These are phyloP conservation scores for Pseudocercospora fijiensis DNA, from an alignment of 2,329 filamentous ascomycete genomes.

Conservation along the genomic window DNA sequence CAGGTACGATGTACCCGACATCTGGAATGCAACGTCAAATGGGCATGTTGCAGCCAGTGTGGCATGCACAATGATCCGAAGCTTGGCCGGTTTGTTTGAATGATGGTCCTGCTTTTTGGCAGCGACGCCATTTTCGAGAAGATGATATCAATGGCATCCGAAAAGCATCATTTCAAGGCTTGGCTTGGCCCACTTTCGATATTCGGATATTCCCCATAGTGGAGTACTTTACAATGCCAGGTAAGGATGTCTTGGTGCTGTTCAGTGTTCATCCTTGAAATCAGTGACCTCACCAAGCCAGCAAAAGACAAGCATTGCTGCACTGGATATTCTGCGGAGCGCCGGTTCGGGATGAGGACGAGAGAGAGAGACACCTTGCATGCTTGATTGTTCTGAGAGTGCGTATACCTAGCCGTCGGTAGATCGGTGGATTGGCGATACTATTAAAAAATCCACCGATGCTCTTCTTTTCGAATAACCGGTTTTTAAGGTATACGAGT, in stretches of 20 bases:
- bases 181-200: neutral
- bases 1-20: too few relatives aligned
- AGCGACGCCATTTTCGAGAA: neutral
- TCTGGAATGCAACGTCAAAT: neutral
- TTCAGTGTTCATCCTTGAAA: constrained; percentile 4
- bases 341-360: neutral
- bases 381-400: neutral
- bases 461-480: too few relatives aligned
- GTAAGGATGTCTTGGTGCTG: neutral
- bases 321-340: constrained; percentile 8
- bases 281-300: constrained; percentile 1
- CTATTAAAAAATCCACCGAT: too few relatives aligned
- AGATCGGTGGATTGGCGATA: too few relatives aligned
- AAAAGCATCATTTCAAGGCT: neutral
- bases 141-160: neutral
- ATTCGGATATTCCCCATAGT: neutral
- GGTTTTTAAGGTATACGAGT: too few relatives aligned
- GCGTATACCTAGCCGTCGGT: too few relatives aligned
- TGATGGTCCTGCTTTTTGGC: neutral
- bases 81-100: neutral
- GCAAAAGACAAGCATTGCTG: constrained; percentile 2
- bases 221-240: constrained; percentile 2
- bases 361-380: neutral
- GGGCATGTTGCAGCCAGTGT: neutral
- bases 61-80: neutral